A percentile compares a stretch with the other conserved stretches of the same genome.
Evolutionary conservation across 2,329 filamentous ascomycete genomes (phyloP).

Genomic region (Talaromyces albobiverticillius): DNA sequence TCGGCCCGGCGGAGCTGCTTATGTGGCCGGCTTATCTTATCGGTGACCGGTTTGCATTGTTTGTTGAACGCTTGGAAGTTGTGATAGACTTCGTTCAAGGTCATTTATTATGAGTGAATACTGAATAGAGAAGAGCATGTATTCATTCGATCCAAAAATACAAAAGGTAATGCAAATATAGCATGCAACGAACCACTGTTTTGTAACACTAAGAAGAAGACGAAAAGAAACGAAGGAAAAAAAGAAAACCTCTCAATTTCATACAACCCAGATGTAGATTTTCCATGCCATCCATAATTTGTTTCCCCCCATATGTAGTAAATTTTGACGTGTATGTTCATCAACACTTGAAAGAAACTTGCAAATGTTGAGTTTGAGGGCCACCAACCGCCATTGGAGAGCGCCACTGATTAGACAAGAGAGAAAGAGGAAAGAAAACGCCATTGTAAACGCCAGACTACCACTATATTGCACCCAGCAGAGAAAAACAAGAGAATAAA

Average conservation of each 20-base stretch:
- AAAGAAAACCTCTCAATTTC: neutral
- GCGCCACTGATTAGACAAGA: conserved; percentile 9
- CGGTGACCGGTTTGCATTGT: too few relatives aligned
- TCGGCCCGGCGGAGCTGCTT: too few relatives aligned
- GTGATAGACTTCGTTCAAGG: too few relatives aligned
- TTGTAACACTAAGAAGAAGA: too few relatives aligned
- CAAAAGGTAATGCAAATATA: too few relatives aligned
- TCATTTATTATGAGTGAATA: too few relatives aligned
- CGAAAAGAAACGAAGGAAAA: conserved; percentile 1
- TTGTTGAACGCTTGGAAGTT: too few relatives aligned
- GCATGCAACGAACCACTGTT: too few relatives aligned
- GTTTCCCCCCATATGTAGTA: conserved; percentile 2
- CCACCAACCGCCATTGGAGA: neutral
- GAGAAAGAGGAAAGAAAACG: conserved; percentile 16
- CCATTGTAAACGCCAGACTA: neutral
- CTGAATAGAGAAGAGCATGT: too few relatives aligned
- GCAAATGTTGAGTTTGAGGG: neutral
- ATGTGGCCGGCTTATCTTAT: too few relatives aligned
- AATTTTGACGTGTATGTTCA: neutral
- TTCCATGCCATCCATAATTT: neutral
- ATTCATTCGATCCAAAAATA: too few relatives aligned
- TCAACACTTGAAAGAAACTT: neutral
- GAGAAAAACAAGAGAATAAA: neutral
- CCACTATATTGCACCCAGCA: neutral
- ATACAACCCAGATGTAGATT: neutral